Evolutionary conservation across 495 filamentous ascomycete species (phyloP).

Genomic region (Aspergillus cristatus): DNA sequence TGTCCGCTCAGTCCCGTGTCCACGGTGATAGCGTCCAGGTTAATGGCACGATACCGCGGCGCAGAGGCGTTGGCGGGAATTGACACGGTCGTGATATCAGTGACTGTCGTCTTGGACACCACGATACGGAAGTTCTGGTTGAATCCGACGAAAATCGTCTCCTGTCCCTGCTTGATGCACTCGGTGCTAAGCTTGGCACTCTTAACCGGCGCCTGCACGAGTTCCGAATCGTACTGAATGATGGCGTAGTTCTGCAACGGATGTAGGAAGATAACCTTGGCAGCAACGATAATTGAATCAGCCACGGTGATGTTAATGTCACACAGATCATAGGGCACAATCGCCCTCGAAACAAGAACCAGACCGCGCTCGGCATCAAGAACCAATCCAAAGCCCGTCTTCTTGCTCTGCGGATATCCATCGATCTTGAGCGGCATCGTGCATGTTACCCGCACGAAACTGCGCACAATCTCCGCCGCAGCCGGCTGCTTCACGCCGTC

Average conservation of each 20-base stretch:
- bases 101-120: constrained; percentile 88
- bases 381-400: constrained; percentile 91
- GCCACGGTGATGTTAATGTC: constrained; percentile 93
- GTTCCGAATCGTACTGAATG: constrained; percentile 84
- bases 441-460: constrained; percentile 88
- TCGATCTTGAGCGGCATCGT: constrained; percentile 93
- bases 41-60: constrained; percentile 91
- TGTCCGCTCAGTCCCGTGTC: constrained; percentile 85
- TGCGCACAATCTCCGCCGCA: constrained; percentile 82
- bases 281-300: constrained; percentile 87
- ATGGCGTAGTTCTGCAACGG: constrained; percentile 97
- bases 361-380: constrained; percentile 93
- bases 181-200: constrained; percentile 74
- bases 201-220: constrained; percentile 88
- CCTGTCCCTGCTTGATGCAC: constrained; percentile 77
- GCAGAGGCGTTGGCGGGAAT: constrained; percentile 88
- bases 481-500: constrained; percentile 84
- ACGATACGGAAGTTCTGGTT: constrained; percentile 93
- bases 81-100: constrained; percentile 94
- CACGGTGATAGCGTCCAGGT: constrained; percentile 94
- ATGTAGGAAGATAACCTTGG: constrained; percentile 93
- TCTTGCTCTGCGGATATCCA: constrained; percentile 84
- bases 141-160: constrained; percentile 93
- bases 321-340: constrained; percentile 92
- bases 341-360: constrained; percentile 84